phyloP scores from a whole-genome alignment of 306 rosid genomes.

The Trifolium fragiferum region DNA sequence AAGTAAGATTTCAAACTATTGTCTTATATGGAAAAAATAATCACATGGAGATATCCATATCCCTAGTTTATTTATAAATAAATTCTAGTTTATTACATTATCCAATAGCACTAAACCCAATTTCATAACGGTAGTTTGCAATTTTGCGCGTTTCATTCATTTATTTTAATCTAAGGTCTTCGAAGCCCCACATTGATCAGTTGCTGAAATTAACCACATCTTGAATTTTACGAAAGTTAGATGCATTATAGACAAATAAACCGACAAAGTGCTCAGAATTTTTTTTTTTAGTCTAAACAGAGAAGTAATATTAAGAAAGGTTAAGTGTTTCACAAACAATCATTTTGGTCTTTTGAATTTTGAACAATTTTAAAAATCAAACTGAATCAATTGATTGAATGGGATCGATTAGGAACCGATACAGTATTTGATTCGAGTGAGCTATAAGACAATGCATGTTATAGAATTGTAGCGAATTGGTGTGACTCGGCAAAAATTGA shows the following conservation, averaged over 20 bases:
- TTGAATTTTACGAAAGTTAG: not conserved
- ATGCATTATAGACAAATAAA: not conserved
- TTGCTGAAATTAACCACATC: conserved; percentile 13
- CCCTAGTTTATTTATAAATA: conserved; percentile 4
- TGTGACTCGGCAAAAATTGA: no score
- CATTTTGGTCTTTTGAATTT: no score
- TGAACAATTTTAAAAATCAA: no score
- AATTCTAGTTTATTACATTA: conserved; percentile 16
- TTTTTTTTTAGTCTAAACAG: not conserved
- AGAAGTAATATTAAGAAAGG: not conserved
- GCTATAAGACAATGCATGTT: no score
- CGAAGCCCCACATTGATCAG: conserved; percentile 35
- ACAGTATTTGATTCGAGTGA: no score
- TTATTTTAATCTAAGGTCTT: conserved; percentile 9
- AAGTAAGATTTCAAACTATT: no score
- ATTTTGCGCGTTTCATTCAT: conserved; percentile 45
- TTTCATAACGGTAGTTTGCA: not conserved
- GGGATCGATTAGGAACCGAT: no score
- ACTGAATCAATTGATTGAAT: no score
- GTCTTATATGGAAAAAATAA: not conserved
- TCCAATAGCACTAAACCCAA: conserved; percentile 27
- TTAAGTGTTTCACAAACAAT: no score
- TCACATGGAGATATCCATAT: no score
- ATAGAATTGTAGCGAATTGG: no score
- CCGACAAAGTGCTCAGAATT: not conserved